Percentiles rank a stretch among this genome's conserved stretches.
These are phyloP conservation scores for Lentinula novae-zelandiae DNA, from an alignment of 1,284 basidiomycete genomes.

Conservation along the genomic window DNA sequence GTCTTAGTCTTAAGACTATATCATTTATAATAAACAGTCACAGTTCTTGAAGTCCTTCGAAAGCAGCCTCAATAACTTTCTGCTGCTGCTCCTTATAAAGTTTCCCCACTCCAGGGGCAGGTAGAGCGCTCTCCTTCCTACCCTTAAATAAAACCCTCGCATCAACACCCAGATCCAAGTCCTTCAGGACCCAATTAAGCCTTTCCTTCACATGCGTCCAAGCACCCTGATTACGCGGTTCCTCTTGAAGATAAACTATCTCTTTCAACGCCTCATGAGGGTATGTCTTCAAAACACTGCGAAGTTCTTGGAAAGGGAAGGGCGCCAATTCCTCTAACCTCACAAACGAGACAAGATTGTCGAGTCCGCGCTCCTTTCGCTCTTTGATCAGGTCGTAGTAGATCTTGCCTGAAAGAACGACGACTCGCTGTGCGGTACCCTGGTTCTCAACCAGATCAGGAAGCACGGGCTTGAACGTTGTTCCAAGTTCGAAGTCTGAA, in stretches of 20 bases:
- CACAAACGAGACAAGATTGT: constrained; percentile 59
- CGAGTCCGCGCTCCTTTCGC: constrained; percentile 46
- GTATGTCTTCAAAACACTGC: constrained; percentile 46
- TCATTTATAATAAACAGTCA: constrained; percentile 17
- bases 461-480: constrained; percentile 71
- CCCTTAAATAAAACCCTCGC: constrained; percentile 54
- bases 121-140: constrained; percentile 67
- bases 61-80: constrained; percentile 53
- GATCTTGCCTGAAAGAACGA: constrained; percentile 74
- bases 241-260: constrained; percentile 79
- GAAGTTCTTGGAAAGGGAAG: constrained; percentile 70
- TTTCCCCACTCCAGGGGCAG: constrained; percentile 74
- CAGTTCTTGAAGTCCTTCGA: constrained; percentile 34
- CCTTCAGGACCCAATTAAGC: constrained; percentile 48
- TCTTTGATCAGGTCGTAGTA: constrained; percentile 84
- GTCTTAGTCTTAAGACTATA: not conserved
- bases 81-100: constrained; percentile 67
- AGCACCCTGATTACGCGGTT: constrained; percentile 83
- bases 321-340: constrained; percentile 84
- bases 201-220: constrained; percentile 65
- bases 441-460: constrained; percentile 43
- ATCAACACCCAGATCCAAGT: constrained; percentile 24
- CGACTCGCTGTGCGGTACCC: constrained; percentile 48
- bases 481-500: constrained; percentile 59
- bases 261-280: constrained; percentile 29